Conservation (phyloP, 495 filamentous ascomycete genomes). For the Tuber microsphaerosporum region DNA sequence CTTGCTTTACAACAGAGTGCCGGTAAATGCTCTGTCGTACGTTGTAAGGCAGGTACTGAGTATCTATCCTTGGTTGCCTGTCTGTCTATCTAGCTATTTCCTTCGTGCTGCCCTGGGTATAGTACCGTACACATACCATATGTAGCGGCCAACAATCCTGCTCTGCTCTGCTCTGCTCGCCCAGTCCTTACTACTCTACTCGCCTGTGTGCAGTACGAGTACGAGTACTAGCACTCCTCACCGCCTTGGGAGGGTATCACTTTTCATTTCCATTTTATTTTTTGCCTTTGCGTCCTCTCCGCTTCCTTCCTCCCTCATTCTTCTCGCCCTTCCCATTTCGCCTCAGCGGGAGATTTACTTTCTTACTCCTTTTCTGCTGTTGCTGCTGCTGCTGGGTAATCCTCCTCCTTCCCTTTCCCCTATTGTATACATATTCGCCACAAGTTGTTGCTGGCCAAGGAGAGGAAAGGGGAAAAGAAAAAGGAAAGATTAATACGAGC, state of each 20-base stretch:
- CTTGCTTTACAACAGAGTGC: not conserved
- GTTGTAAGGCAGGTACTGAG: not conserved
- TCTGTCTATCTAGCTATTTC: not conserved
- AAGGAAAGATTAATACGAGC: slow-evolving; percentile 4
- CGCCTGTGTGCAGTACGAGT: not conserved
- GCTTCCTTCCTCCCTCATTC: not conserved
- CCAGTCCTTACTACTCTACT: not conserved
- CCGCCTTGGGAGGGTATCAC: not conserved
- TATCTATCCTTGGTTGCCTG: not conserved
- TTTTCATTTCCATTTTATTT: not conserved
- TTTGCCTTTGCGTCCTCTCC: not conserved
- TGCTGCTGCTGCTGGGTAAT: slow-evolving; percentile 14
- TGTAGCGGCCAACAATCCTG: not conserved
- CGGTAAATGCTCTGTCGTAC: not conserved
- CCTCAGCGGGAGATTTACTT: not conserved
- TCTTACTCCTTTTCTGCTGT: not conserved
- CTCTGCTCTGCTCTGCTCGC: not conserved
- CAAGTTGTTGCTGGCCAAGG: slow-evolving; percentile 3
- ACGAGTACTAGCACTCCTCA: not conserved
- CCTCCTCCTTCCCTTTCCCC: slow-evolving; percentile 8
- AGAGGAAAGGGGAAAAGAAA: slow-evolving; percentile 11
- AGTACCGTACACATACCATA: not conserved
- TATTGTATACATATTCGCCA: slow-evolving; percentile 18
- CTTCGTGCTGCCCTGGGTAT: not conserved
- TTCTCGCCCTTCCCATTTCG: not conserved